A percentile compares a stretch with the other conserved stretches of the same genome.
Conservation (phyloP, 2,329 filamentous ascomycete species). For the Herpotrichia juniperi region DNA sequence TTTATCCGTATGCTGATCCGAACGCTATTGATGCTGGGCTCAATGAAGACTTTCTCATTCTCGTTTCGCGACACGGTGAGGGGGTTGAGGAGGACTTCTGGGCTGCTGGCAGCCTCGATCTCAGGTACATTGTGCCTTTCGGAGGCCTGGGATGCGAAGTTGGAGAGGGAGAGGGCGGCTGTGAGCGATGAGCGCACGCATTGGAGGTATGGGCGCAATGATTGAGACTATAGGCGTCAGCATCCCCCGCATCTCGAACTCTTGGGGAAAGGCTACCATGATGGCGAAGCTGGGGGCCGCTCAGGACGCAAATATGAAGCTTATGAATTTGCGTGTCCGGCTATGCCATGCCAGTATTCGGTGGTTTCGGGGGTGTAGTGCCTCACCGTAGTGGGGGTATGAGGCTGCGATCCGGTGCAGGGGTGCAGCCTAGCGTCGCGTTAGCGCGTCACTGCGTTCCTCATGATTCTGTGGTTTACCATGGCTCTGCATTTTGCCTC, state of each 20-base stretch:
- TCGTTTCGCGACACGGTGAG: slow-evolving; percentile 92
- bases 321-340: slow-evolving; percentile 19
- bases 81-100: slow-evolving; percentile 91
- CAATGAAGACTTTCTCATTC: slow-evolving; percentile 94
- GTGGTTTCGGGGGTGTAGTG: slow-evolving; percentile 21
- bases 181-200: slow-evolving; percentile 94
- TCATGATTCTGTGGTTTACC: slow-evolving; percentile 29
- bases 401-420: slow-evolving; percentile 26
- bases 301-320: slow-evolving; percentile 21
- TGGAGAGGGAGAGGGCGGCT: slow-evolving; percentile 88
- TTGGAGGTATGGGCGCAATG: slow-evolving; percentile 92
- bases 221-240: slow-evolving; percentile 76
- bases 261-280: slow-evolving; percentile 31
- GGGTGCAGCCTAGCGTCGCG: background rate
- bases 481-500: slow-evolving; percentile 29
- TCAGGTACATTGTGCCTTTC: slow-evolving; percentile 98
- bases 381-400: slow-evolving; percentile 30
- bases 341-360: slow-evolving; percentile 40
- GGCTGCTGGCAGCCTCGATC: slow-evolving; percentile 89
- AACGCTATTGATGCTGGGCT: slow-evolving; percentile 96
- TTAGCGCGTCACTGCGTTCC: slow-evolving; percentile 21
- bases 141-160: slow-evolving; percentile 96
- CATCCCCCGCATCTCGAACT: slow-evolving; percentile 6
- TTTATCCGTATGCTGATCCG: slow-evolving; percentile 99
- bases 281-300: slow-evolving; percentile 23